Evolutionary conservation across 2,329 filamentous ascomycete species (phyloP).

Genomic region (Sclerotinia spermophila): DNA sequence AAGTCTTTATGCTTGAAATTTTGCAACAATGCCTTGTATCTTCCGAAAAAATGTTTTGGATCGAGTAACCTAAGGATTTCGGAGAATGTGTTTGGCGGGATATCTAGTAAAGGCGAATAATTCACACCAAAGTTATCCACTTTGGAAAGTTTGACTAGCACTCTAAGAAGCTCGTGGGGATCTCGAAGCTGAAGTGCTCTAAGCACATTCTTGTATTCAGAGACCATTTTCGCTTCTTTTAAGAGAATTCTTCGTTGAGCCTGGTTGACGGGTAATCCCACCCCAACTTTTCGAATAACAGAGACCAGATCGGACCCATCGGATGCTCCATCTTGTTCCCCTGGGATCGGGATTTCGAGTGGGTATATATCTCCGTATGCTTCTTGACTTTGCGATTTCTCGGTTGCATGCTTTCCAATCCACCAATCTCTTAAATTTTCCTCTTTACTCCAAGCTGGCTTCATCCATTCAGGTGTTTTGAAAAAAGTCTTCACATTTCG

Average conservation of each 20-base stretch:
- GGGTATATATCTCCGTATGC: conserved; percentile 13
- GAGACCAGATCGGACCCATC: conserved; percentile 6
- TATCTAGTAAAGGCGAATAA: conserved; percentile 12
- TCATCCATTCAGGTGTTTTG: conserved; percentile 9
- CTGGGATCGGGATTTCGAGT: background rate
- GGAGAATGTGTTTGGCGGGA: conserved; percentile 54
- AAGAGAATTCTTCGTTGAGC: conserved; percentile 6
- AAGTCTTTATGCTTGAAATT: conserved; percentile 48
- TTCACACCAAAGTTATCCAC: conserved; percentile 21
- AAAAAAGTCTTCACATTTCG: background rate
- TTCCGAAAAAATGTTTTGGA: conserved; percentile 49
- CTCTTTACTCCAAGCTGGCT: conserved; percentile 1
- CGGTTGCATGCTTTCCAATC: background rate
- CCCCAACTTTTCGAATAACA: conserved; percentile 9
- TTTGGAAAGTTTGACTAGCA: conserved; percentile 22
- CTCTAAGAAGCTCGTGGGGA: conserved; percentile 8
- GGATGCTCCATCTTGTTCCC: background rate
- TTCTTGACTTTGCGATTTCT: conserved; percentile 15
- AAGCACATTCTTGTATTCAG: conserved; percentile 6
- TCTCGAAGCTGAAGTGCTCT: conserved; percentile 10
- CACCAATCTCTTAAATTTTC: conserved; percentile 1
- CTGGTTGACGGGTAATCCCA: background rate
- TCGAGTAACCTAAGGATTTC: conserved; percentile 62
- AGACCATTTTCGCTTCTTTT: background rate
- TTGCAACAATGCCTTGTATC: conserved; percentile 45